Percentiles rank a stretch among this genome's conserved stretches.
Evolutionary conservation across 2,329 filamentous ascomycete genomes (phyloP).

Genomic region (Chaetomium olivaceum): DNA sequence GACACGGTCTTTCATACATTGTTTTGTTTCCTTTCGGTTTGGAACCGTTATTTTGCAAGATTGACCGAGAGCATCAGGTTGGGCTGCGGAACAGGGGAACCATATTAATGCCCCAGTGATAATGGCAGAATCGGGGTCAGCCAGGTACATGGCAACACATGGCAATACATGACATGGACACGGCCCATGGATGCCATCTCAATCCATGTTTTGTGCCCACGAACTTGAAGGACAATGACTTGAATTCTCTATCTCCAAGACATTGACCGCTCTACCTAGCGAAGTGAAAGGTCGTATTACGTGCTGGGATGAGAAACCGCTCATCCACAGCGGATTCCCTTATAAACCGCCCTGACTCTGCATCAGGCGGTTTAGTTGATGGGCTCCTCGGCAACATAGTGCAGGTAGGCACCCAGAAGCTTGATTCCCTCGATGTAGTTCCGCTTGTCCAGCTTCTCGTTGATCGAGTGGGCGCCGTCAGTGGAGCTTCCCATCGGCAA

Average conservation of each 20-base stretch:
- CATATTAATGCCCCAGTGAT: conserved; percentile 14
- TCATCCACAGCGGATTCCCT: not conserved
- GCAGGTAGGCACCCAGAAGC: conserved; percentile 88
- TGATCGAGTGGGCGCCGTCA: conserved; percentile 95
- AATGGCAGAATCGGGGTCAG: not conserved
- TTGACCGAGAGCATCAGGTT: conserved; percentile 4
- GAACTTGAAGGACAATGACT: too few species aligned
- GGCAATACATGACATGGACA: not conserved
- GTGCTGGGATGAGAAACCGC: not conserved
- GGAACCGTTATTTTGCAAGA: not conserved
- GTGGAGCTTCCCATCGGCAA: conserved; percentile 97
- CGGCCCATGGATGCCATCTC: not conserved
- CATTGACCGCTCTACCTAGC: not conserved
- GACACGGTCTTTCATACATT: not conserved
- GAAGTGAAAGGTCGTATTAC: not conserved
- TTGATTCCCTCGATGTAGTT: conserved; percentile 99
- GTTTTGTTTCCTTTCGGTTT: conserved; percentile 7
- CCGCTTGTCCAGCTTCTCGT: conserved; percentile 94
- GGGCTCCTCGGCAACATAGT: conserved; percentile 92
- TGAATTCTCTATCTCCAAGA: not conserved
- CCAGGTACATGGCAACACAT: not conserved
- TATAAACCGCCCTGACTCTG: not conserved
- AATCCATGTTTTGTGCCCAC: not conserved
- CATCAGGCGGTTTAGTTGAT: conserved; percentile 36
- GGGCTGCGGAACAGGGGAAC: not conserved